These are phyloP conservation scores for Nicotiana tabacum DNA, from an alignment of 257 asterid species.

Conservation along the genomic window DNA sequence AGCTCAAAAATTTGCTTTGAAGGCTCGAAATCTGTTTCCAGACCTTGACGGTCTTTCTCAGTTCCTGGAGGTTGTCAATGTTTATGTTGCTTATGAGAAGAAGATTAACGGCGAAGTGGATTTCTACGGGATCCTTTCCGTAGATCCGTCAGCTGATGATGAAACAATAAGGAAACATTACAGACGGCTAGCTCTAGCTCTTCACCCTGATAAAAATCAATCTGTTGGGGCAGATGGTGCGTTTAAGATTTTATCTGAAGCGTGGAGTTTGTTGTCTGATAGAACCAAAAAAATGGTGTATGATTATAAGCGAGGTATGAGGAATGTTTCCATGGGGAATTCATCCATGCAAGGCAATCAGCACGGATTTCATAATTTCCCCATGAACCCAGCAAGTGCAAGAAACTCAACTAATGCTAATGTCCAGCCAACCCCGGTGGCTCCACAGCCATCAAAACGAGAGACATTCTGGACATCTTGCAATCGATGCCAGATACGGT, in stretches of 20 bases:
- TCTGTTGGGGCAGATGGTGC: slow-evolving; percentile 71
- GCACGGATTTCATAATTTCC: background rate
- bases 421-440: slow-evolving; percentile 14
- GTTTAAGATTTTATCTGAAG: slow-evolving; percentile 49
- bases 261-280: slow-evolving; percentile 53
- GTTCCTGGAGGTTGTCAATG: slow-evolving; percentile 39
- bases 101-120: slow-evolving; percentile 46
- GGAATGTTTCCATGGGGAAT: slow-evolving; percentile 1
- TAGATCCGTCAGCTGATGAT: slow-evolving; percentile 36
- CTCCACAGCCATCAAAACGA: slow-evolving; percentile 14
- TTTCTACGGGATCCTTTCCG: slow-evolving; percentile 50
- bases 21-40: slow-evolving; percentile 55
- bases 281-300: slow-evolving; percentile 36
- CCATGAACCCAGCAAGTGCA: slow-evolving; percentile 21
- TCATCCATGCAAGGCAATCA: slow-evolving; percentile 16
- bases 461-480: slow-evolving; percentile 64
- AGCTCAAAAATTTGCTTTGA: slow-evolving; percentile 51
- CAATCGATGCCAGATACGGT: slow-evolving; percentile 30
- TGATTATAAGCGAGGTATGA: slow-evolving; percentile 20
- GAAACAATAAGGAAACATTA: slow-evolving; percentile 37
- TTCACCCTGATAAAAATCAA: slow-evolving; percentile 76
- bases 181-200: slow-evolving; percentile 44
- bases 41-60: slow-evolving; percentile 62
- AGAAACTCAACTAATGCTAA: slow-evolving; percentile 2
- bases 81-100: slow-evolving; percentile 38